Conservation (phyloP, 2,329 filamentous ascomycete genomes). For the Ophiostoma montium region DNA sequence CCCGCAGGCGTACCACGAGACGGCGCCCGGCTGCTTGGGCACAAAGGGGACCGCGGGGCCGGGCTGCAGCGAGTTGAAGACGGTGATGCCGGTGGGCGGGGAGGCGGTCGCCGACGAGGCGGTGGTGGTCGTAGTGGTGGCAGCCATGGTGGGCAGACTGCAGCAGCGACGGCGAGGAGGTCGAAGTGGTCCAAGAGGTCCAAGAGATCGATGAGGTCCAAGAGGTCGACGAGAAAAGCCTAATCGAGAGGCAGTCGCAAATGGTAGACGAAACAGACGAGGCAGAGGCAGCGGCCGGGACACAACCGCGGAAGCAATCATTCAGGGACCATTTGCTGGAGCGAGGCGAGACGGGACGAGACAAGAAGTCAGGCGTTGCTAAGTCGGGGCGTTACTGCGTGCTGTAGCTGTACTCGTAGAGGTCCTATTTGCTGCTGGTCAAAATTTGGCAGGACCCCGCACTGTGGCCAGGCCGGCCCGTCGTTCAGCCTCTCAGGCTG, state of each 20-base stretch:
- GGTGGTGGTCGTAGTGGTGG: background rate
- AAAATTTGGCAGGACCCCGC: background rate
- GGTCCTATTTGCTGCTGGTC: background rate
- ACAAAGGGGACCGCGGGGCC: conserved; percentile 43
- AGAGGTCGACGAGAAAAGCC: background rate
- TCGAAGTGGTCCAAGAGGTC: background rate
- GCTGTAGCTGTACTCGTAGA: background rate
- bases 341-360: background rate
- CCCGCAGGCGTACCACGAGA: conserved; percentile 16
- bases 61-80: conserved; percentile 68
- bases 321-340: background rate
- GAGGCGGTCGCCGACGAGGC: background rate
- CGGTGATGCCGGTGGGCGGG: conserved; percentile 31
- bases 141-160: background rate
- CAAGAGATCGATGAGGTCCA: background rate
- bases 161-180: background rate
- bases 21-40: conserved; percentile 10
- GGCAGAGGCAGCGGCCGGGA: background rate
- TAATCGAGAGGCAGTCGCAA: too few species aligned
- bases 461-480: background rate
- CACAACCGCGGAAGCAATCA: background rate
- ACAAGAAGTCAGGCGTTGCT: too few species aligned
- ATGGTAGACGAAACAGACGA: background rate
- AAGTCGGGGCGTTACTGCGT: too few species aligned
- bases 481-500: background rate